phyloP scores from a whole-genome alignment of 2,329 filamentous ascomycete genomes.

The Ploettnerulaceae sp. region DNA sequence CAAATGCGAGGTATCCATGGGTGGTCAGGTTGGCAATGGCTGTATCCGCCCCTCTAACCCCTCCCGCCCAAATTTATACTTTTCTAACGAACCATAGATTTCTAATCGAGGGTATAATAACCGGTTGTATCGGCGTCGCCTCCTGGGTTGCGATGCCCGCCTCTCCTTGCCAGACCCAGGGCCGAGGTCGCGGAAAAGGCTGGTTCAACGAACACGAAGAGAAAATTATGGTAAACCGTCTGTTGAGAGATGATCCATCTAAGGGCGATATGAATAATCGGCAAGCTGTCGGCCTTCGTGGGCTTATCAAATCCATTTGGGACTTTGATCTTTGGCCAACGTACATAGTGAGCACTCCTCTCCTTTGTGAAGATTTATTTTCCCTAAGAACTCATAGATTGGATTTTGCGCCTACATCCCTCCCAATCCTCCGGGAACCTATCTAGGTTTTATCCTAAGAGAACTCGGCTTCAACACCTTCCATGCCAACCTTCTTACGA shows the following conservation, averaged over 20 bases:
- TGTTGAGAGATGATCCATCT: constrained; percentile 48
- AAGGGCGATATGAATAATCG: constrained; percentile 47
- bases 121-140: constrained; percentile 9
- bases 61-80: not conserved
- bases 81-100: constrained; percentile 3
- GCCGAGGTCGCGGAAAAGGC: constrained; percentile 47
- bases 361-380: too few species aligned
- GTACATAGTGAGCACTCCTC: constrained; percentile 11
- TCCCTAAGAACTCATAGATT: not conserved
- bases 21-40: constrained; percentile 37
- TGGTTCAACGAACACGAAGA: constrained; percentile 61
- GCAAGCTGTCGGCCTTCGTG: constrained; percentile 44
- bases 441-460: constrained; percentile 19
- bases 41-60: constrained; percentile 1
- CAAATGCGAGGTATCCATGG: constrained; percentile 18
- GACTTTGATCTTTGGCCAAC: constrained; percentile 56
- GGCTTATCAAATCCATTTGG: constrained; percentile 35
- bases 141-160: constrained; percentile 16
- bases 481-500: constrained; percentile 57
- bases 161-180: constrained; percentile 41
- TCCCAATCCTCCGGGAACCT: constrained; percentile 13
- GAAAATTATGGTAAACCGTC: constrained; percentile 60
- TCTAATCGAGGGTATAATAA: constrained; percentile 20
- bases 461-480: constrained; percentile 34
- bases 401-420: constrained; percentile 13